These are phyloP conservation scores for Trichosporon ovoides DNA, from an alignment of 1,284 basidiomycete genomes.

Conservation along the genomic window DNA sequence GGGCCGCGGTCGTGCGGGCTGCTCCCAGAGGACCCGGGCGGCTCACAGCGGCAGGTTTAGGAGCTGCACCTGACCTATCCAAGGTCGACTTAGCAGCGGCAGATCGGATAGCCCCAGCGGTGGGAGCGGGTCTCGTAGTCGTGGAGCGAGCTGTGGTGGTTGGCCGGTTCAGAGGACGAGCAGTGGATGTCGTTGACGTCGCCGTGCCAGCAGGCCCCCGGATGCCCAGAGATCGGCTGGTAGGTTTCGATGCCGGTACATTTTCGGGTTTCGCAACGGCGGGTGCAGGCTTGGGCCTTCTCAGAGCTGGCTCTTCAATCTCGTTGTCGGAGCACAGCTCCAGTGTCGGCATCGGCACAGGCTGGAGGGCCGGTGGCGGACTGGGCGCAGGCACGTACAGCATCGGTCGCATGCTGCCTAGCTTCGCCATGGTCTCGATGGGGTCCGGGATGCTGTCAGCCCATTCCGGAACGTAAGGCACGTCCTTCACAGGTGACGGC, in stretches of 20 bases:
- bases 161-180: background rate
- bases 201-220: background rate
- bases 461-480: slow-evolving; percentile 18
- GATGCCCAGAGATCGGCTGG: background rate
- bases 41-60: background rate
- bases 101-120: background rate
- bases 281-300: slow-evolving; percentile 1
- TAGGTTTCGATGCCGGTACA: background rate
- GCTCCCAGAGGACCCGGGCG: background rate
- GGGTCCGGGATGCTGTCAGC: slow-evolving; percentile 13
- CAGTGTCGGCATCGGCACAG: slow-evolving; percentile 1
- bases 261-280: background rate
- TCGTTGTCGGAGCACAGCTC: slow-evolving; percentile 10
- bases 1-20: background rate
- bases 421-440: slow-evolving; percentile 11
- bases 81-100: no score
- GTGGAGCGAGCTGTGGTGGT: background rate
- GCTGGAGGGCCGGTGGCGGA: background rate
- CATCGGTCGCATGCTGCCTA: slow-evolving; percentile 13
- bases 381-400: background rate
- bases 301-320: slow-evolving; percentile 15
- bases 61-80: no score
- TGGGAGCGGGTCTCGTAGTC: background rate
- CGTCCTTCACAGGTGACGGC: slow-evolving; percentile 7
- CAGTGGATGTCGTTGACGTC: background rate